Evolutionary conservation across 768 basidiomycete genomes (phyloP), one percentile per base, ranked within the genome.

Genomic region (Xanthoconium stramineum): DNA sequence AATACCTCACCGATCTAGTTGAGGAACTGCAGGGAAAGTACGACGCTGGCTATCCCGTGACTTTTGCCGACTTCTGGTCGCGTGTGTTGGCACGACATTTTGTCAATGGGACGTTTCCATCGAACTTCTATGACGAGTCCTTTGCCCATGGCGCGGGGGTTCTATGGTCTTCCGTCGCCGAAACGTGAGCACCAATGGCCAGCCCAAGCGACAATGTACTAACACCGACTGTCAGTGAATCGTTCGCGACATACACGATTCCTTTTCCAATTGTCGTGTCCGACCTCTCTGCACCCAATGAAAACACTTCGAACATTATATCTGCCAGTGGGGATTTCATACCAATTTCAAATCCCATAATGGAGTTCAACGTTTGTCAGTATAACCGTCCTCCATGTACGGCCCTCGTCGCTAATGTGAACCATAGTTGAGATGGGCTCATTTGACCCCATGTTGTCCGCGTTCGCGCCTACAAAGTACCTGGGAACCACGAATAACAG

Each of bases 391-490:
- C 6, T 50, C n/a, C 4, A 4, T 29, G 24, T 36, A 19, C 8
- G 29, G 9, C 11, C 30, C 3, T 40, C 33, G 10, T 12, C 5
- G 12, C 54, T 65, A 2, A 66, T 47, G 3, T 11, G 13, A 7
- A 14, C 19, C n/a, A 32, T 38, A 77, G 76, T 64, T 50, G 75
- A 76, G 55, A 72, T 71, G 61, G 76, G 79, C 1, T 75, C 74
- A 0, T 80, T 68, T 56, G 78, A 79, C 52, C 68, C 76, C 50
- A 72, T 71, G 40, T 64, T 77, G 7, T 75, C 78, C 1, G 79
- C 81, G 3, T 81, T 80, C 51, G 74, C 75, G 6, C 72, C 75
- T 0, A 68, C 76, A 35, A 72, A 78, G 57, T 76, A 79, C 61
- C 61, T 80, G 20, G 83, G 83, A 1, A 72, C 72, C 24, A 65